Evolutionary conservation across 805 yeast species (phyloP), one percentile per base, ranked within the genome.

Genomic region (Schwanniomyces yamadae): DNA sequence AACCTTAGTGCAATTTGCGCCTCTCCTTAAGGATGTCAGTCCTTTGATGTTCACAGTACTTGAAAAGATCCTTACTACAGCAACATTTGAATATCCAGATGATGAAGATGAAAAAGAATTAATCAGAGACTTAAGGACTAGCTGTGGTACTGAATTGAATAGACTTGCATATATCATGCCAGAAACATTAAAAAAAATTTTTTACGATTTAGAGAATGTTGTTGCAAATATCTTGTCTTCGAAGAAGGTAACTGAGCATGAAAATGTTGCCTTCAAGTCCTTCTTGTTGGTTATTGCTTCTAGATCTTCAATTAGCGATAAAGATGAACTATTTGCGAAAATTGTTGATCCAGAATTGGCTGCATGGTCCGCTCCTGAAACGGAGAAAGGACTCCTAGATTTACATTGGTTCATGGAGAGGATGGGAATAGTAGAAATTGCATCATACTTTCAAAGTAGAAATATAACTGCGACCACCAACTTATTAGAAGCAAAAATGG

Each of bases 391-490:
- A 0, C 66, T 93, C 19, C 69, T 82, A 52, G 95, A 91, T 54
- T 70, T 95, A 29, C 96, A 88, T 42, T 93, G 98, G 98, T 93
- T 93, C 50, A 91, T 93, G 98, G 98, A 90, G 61, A 75, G 97
- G 50, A 74, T 95, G 34, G 99, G 99, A 2, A 87, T 93, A 37
- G 98, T 89, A 3, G 80, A 81, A 55, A 95, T 93, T 52, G 95
- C 97, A 0, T 84, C 84, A 40, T 93, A 93, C 55, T 93, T 95
- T 61, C 81, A 82, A 42, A 75, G 77, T 6, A 71, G 98, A 46
- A 85, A 86, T 4, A 90, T 95, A 21, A 75, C 84, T 1, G 87
- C 90, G 4, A 62, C 71, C 18, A 84, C 95, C 2, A 79, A 89
- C 57, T 61, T 95, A 35, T 59, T 91, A 33, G 75, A 79, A 33